Base-by-base conservation (phyloP, 331 rosid species). In the Saraca asoca region DNA sequence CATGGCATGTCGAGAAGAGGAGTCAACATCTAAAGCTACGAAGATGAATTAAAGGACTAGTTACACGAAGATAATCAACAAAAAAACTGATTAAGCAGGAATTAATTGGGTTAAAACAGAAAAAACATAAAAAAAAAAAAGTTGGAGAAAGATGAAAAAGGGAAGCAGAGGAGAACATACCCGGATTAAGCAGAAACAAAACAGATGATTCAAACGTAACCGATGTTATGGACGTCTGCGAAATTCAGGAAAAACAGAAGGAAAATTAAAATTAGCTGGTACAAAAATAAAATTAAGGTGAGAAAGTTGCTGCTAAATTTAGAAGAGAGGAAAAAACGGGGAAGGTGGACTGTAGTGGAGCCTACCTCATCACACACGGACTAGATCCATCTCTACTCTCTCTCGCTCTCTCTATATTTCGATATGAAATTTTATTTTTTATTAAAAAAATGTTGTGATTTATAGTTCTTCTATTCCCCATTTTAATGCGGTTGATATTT, bases 361-460 rank as follows among this genome's bases (percentile, higher is more conserved):
- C 89, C 87, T 79, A 85, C 95, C 80, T 74, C 87, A 5, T 76
- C 80, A 9, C 78, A 72, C 78, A 72, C 74, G 57, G 75, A 64
- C 76, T 34, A 55, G 83, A 80, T 83, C 96, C 88, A 83, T 78
- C 85, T 76, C 33, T 71, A 51, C 60, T 53, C 59, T 79, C 43
- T 58, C 68, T 64, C 52, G 58, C 11, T 50, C 18, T 13, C 12
- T 60, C 34, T n/a, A n/a, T n/a, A n/a, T 38, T 49, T 34, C 20
- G 5, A 0, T 5, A 10, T 45, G n/a, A 45, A 4, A 45, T 12
- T 2, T 37, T 37, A 6, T 37, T 37, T 37, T 37, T 37, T 37
- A 5, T 37, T 37, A 37, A 39, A 39, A 39, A 39, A 39, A 39
- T 8, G 11, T 7, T 1, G 0, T 39, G 8, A 2, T 39, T 39